Percentiles rank a stretch among this genome's conserved stretches.
Conservation (phyloP, 2,329 filamentous ascomycete species). For the Aspergillus ochraceus region DNA sequence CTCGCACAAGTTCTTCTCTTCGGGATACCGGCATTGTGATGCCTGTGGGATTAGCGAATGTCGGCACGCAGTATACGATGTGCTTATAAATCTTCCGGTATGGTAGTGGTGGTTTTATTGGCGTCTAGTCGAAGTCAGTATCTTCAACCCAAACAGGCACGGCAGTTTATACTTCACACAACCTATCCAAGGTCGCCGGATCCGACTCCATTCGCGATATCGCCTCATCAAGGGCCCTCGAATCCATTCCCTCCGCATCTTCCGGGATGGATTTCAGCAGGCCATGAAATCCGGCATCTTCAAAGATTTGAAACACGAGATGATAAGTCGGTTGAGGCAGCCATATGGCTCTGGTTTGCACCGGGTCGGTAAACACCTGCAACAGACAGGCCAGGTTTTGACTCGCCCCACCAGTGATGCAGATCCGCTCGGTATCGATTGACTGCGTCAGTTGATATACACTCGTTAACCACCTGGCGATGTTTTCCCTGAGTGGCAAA, state of each 20-base stretch:
- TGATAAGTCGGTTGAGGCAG: slow-evolving; percentile 80
- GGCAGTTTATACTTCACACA: not conserved
- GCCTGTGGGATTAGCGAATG: slow-evolving; percentile 83
- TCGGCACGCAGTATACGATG: slow-evolving; percentile 83
- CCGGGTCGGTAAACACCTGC: slow-evolving; percentile 76
- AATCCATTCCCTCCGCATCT: slow-evolving; percentile 72
- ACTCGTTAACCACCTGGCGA: slow-evolving; percentile 67
- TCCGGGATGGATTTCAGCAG: slow-evolving; percentile 70
- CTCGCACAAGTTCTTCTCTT: slow-evolving; percentile 65
- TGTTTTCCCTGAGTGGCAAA: slow-evolving; percentile 61
- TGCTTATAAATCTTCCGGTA: slow-evolving; percentile 79
- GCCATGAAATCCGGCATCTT: slow-evolving; percentile 71
- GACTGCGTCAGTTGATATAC: slow-evolving; percentile 55
- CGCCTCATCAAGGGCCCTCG: slow-evolving; percentile 58
- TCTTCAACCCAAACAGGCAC: not conserved
- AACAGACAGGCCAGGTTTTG: slow-evolving; percentile 78
- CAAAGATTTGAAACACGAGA: slow-evolving; percentile 77
- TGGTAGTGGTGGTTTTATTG: slow-evolving; percentile 45
- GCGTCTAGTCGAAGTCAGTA: slow-evolving; percentile 38
- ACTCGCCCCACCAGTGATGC: slow-evolving; percentile 79
- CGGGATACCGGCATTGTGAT: slow-evolving; percentile 73
- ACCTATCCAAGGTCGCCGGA: slow-evolving; percentile 25
- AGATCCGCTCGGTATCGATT: slow-evolving; percentile 63
- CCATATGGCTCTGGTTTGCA: slow-evolving; percentile 73
- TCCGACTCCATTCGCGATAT: slow-evolving; percentile 46